Base-by-base conservation (phyloP, 768 basidiomycete genomes). In the Mycena haematopus region DNA sequence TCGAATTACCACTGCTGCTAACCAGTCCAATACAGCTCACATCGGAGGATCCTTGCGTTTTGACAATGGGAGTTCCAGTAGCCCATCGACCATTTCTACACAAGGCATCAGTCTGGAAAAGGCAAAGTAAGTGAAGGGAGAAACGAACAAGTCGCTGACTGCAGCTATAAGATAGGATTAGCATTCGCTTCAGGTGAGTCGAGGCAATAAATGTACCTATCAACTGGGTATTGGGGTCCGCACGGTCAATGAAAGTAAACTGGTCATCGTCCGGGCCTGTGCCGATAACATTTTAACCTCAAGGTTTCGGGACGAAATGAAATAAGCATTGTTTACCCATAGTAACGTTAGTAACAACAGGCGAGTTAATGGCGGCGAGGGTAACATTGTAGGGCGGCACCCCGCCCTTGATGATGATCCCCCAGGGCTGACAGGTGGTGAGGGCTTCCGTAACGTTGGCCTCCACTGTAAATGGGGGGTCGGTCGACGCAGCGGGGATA, bases 81-180 rank as follows among this genome's bases (percentile, higher is more conserved):
- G 75, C 78, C 73, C 76, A 77, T 38, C 71, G 71, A 13, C 78
- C 79, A 33, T 74, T 76, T n/a, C 81, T 83, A 65, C 42, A 52
- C 42, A 58, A 27, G 45, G 33, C 24, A 29, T 52, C 45, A 65
- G 50, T 52, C 19, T 36, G 35, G 33, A 42, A 53, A 53, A 25
- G 27, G 22, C n/a, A 14, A 38, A 4, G 2, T 13, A 36, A 46
- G 19, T 40, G 13, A 54, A 51, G 3, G 35, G 52, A 36, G 50
- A 47, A 15, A 77, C 83, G 76, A 59, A 83, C 83, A 74, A 71
- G 68, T 83, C 78, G 42, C 72, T 72, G 50, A 80, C 70, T 35
- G 76, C 72, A 56, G 71, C 82, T 82, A 56, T 36, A 42, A 38
- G 25, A 45, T 36, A 33, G 24, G 31, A 59, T 60, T 44, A 56